Conservation (phyloP, 352 stramenopile genomes). For the Phytophthora palmivora region DNA sequence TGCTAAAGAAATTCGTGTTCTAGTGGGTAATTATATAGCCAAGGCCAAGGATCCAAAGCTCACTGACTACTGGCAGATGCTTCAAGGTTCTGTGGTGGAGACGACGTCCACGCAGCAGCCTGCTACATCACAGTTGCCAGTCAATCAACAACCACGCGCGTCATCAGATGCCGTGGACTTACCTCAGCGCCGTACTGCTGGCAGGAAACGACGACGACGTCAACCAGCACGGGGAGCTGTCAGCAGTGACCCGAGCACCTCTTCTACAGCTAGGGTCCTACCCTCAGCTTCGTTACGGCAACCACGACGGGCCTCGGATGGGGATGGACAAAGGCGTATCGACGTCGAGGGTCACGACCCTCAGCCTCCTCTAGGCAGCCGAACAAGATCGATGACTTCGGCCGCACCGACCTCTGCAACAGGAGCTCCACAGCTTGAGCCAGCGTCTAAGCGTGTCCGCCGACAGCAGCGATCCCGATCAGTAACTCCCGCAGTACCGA, state of each 20-base stretch:
- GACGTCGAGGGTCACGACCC: background rate
- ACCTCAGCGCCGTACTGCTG: background rate
- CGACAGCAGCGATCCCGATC: no score
- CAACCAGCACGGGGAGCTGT: background rate
- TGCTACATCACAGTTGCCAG: background rate
- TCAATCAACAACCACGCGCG: background rate
- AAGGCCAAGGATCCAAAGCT: background rate
- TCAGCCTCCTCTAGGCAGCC: background rate
- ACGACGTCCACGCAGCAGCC: background rate
- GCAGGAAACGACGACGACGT: background rate
- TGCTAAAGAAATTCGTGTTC: background rate
- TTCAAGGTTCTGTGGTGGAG: background rate
- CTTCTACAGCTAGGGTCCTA: background rate
- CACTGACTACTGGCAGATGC: background rate
- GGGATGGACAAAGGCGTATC: background rate
- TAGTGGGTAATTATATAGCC: background rate
- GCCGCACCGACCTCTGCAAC: no score
- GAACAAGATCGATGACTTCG: background rate
- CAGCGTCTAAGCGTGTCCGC: no score
- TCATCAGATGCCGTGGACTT: background rate
- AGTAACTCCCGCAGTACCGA: no score
- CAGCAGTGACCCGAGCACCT: background rate
- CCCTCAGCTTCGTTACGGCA: background rate
- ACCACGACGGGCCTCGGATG: background rate
- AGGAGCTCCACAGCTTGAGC: no score